These are phyloP conservation scores for Clitopilus hobsonii DNA, from an alignment of 768 basidiomycete species.

Conservation along the genomic window DNA sequence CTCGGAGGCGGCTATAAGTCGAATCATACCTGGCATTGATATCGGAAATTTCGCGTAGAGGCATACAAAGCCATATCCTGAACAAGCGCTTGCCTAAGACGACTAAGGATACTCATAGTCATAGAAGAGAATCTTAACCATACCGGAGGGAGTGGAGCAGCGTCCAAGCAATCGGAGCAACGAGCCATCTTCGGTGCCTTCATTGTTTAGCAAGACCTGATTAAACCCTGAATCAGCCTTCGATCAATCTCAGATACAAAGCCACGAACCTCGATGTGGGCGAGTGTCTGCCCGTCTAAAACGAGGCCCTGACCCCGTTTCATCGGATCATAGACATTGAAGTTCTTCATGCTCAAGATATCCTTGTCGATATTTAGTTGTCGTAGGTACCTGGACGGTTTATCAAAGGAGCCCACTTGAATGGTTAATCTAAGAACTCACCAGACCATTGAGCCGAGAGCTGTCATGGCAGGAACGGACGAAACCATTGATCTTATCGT, in stretches of 20 bases:
- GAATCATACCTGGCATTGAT: constrained; percentile 81
- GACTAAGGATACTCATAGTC: not conserved
- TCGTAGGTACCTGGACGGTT: constrained; percentile 63
- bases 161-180: constrained; percentile 75
- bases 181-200: constrained; percentile 90
- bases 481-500: constrained; percentile 72
- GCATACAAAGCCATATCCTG: constrained; percentile 95
- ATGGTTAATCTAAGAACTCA: constrained; percentile 27
- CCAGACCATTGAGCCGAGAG: constrained; percentile 92
- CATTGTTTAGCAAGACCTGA: constrained; percentile 87
- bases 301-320: constrained; percentile 80
- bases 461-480: constrained; percentile 67
- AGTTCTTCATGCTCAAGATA: constrained; percentile 92
- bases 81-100: constrained; percentile 87
- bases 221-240: too few relatives aligned
- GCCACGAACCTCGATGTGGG: constrained; percentile 90
- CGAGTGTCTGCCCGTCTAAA: constrained; percentile 91
- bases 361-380: constrained; percentile 96
- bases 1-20: not conserved
- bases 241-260: too few relatives aligned
- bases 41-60: constrained; percentile 71
- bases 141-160: constrained; percentile 91
- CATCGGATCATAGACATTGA: constrained; percentile 97
- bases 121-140: not conserved
- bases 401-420: constrained; percentile 17